Base-by-base conservation (phyloP, 1,284 basidiomycete species). In the Paramarasmius palmivorus region DNA sequence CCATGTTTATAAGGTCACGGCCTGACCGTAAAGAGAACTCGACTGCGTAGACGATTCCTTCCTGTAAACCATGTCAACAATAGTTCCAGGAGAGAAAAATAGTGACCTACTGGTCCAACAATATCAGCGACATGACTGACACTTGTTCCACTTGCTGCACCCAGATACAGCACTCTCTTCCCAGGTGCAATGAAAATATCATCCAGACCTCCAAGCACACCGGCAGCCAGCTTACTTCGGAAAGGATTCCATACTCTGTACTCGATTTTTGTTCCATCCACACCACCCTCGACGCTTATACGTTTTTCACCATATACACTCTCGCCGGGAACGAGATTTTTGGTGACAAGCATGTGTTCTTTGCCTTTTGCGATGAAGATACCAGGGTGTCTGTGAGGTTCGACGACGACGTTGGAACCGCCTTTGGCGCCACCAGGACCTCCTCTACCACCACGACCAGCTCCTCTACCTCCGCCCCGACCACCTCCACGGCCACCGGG, bases 241-340 rank as follows among this genome's bases (percentile, higher is more conserved):
- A 99, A 99, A 54, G 96, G 97, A 78, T 99, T 99, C 96, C 96
- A 99, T 34, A 99, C 97, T 57, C 96, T 84, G 76, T 98, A 99
- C 74, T 99, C 96, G 63, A 88, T 82, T 79, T 99, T 99, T 56
- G 87, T 89, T 52, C 86, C 91, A 48, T 91, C 90, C 55, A 84
- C 81, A 47, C 81, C 84, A 4, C 85, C 84, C 8, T 93, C 90
- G 63, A 96, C 81, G 47, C 86, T 83, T 74, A 95, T 92, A 75
- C 93, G 82, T 81, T 99, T 99, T 76, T 99, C 96, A 62, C 96
- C 97, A 72, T 99, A 99, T 22, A 99, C 97, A 17, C 91, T 92
- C 70, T 99, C 96, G 55, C 96, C 97, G 10, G 97, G 96, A 47
- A 92, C 94, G 62, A 99, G 82, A 75, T 98, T 99, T 76, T 95